These are phyloP conservation scores for Acanthamoeba culbertsoni DNA, from an alignment of 208 protist species.

Conservation along the genomic window DNA sequence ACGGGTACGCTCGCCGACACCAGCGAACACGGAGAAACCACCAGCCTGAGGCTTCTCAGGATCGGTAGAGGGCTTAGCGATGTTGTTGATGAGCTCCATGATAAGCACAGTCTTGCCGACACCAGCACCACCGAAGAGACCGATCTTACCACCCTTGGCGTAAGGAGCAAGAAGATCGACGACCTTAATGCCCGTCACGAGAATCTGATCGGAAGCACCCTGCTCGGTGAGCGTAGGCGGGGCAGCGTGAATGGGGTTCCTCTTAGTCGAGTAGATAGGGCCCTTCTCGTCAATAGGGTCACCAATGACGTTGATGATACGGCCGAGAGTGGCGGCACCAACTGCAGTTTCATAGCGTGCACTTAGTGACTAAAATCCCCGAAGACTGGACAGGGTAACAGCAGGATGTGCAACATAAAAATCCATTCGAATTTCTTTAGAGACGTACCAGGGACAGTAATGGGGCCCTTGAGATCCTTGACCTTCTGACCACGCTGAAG, in stretches of 20 bases:
- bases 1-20: constrained; percentile 97
- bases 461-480: constrained; percentile 93
- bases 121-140: constrained; percentile 98
- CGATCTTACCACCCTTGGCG: constrained; percentile 98
- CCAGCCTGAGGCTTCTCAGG: no score
- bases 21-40: constrained; percentile 98
- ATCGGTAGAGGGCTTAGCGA: constrained; percentile 97
- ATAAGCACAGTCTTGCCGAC: constrained; percentile 99
- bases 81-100: constrained; percentile 99
- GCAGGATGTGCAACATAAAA: no score
- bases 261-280: constrained; percentile 90
- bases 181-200: constrained; percentile 98
- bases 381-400: no score
- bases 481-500: constrained; percentile 93
- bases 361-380: not conserved
- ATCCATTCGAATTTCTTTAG: no score
- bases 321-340: constrained; percentile 93
- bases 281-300: constrained; percentile 97
- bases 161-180: constrained; percentile 98
- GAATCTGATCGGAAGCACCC: constrained; percentile 91
- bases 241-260: constrained; percentile 93
- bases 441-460: constrained; percentile 91
- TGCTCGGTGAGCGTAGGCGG: constrained; percentile 94
- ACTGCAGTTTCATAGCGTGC: constrained; percentile 72
- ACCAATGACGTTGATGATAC: constrained; percentile 99